phyloP scores from a whole-genome alignment of 2,329 filamentous ascomycete species.

The Diplodia seriata region DNA sequence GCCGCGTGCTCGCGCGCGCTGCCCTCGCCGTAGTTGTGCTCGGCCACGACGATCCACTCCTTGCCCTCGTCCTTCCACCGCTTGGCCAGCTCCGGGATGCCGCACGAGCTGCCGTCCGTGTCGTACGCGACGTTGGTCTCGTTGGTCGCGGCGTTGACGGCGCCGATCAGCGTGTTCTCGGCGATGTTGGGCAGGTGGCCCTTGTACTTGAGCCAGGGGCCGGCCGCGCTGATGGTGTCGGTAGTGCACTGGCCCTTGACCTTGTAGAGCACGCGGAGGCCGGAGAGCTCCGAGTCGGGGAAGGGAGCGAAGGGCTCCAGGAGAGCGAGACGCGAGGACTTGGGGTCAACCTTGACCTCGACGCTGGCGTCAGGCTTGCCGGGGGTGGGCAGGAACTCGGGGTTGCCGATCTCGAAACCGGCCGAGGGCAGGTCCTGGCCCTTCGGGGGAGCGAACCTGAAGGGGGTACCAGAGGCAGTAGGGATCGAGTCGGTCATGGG shows the following conservation, averaged over 20 bases:
- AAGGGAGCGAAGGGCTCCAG: slow-evolving; percentile 91
- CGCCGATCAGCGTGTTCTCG: slow-evolving; percentile 95
- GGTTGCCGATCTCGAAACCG: slow-evolving; percentile 83
- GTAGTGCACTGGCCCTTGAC: slow-evolving; percentile 98
- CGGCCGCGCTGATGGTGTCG: slow-evolving; percentile 96
- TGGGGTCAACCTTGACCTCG: slow-evolving; percentile 79
- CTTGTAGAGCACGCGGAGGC: slow-evolving; percentile 90
- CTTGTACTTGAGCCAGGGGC: slow-evolving; percentile 99
- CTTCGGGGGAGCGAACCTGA: slow-evolving; percentile 80
- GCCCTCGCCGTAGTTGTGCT: slow-evolving; percentile 97
- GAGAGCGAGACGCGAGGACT: slow-evolving; percentile 87
- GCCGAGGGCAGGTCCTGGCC: slow-evolving; percentile 67
- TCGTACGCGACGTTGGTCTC: slow-evolving; percentile 95
- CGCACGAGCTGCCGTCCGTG: slow-evolving; percentile 72
- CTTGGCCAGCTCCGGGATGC: slow-evolving; percentile 86
- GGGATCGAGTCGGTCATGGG: slow-evolving; percentile 85
- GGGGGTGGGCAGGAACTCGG: slow-evolving; percentile 74
- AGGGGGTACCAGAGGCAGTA: slow-evolving; percentile 79
- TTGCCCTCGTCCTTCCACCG: slow-evolving; percentile 78
- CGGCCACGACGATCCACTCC: slow-evolving; percentile 92
- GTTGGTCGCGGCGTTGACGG: slow-evolving; percentile 87
- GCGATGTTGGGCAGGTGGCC: slow-evolving; percentile 97
- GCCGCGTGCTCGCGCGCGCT: slow-evolving; percentile 89
- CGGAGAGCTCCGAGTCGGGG: slow-evolving; percentile 74
- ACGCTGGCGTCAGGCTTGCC: slow-evolving; percentile 74